phyloP scores from a whole-genome alignment of 306 rosid genomes.

The Dryas drummondii region DNA sequence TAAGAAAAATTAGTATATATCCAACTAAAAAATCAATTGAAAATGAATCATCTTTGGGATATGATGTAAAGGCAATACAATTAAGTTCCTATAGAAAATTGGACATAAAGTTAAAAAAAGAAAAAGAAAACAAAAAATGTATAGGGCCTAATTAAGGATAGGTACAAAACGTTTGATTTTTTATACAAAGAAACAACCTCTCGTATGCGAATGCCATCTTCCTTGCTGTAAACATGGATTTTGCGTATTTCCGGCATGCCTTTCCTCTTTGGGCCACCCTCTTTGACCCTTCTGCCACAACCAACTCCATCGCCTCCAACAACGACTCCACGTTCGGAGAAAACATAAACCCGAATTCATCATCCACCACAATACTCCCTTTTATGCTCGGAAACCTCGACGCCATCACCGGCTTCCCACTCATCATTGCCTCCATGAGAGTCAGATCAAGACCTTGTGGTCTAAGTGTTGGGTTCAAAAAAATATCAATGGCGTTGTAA shows the following conservation, averaged over 20 bases:
- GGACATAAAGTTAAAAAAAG: too few relatives aligned
- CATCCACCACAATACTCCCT: constrained; percentile 74
- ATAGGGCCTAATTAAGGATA: constrained; percentile 35
- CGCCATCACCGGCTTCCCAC: constrained; percentile 81
- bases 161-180: constrained; percentile 58
- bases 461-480: constrained; percentile 85
- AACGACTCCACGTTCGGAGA: constrained; percentile 84
- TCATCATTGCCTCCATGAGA: constrained; percentile 95
- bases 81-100: too few relatives aligned
- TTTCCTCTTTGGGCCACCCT: constrained; percentile 67
- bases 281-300: constrained; percentile 58
- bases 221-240: constrained; percentile 75
- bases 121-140: too few relatives aligned
- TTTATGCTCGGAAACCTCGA: constrained; percentile 90
- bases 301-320: constrained; percentile 62
- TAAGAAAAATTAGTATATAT: too few relatives aligned
- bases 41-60: too few relatives aligned
- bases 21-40: too few relatives aligned
- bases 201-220: constrained; percentile 94
- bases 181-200: constrained; percentile 80
- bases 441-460: constrained; percentile 97
- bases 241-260: constrained; percentile 65
- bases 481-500: constrained; percentile 75
- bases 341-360: constrained; percentile 79
- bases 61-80: too few relatives aligned